Evolutionary conservation across 306 rosid species (phyloP).

Genomic region (Quercus wislizeni): DNA sequence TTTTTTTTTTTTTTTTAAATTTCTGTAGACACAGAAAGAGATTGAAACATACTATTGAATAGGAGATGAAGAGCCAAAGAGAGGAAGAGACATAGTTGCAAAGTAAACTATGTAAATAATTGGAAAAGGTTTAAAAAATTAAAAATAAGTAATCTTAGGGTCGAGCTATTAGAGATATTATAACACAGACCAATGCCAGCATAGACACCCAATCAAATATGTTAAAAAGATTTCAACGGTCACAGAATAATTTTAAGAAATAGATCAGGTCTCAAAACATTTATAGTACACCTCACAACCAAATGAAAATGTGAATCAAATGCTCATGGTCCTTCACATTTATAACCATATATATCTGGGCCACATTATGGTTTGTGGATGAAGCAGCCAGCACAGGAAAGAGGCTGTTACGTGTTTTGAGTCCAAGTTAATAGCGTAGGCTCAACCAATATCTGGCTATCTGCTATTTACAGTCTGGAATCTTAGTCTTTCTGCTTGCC

Average conservation of each 20-base stretch:
- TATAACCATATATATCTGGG: neutral
- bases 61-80: too few relatives aligned
- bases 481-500: neutral
- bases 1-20: too few relatives aligned
- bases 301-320: neutral
- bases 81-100: too few relatives aligned
- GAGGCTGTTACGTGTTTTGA: neutral
- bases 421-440: neutral
- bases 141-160: too few relatives aligned
- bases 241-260: neutral
- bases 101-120: too few relatives aligned
- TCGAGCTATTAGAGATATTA: too few relatives aligned
- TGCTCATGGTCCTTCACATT: neutral
- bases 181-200: too few relatives aligned
- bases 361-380: neutral
- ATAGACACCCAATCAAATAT: neutral
- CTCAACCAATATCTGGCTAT: neutral
- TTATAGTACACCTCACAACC: neutral
- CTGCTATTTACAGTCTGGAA: neutral
- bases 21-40: too few relatives aligned
- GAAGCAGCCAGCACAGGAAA: neutral
- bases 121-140: too few relatives aligned
- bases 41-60: too few relatives aligned
- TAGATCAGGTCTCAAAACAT: neutral
- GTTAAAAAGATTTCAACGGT: neutral